Evolutionary conservation across 768 basidiomycete genomes (phyloP).

Genomic region (Naematelia encephala): DNA sequence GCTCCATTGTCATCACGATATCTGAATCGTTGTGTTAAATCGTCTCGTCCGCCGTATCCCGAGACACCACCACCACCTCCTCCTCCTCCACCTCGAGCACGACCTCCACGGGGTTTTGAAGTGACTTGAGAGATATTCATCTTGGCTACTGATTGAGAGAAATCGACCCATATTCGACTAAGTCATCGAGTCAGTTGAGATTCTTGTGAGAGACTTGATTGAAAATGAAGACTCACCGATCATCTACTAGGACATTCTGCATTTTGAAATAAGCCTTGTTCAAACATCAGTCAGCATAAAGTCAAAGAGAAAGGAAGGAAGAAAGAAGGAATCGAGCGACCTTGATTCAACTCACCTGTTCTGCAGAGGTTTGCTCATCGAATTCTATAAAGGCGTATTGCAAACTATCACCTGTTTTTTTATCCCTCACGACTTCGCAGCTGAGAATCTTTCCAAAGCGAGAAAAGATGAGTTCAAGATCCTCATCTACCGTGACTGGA

Average conservation of each 20-base stretch:
- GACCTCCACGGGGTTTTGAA: conserved; percentile 59
- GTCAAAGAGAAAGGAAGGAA: background rate
- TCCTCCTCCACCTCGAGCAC: conserved; percentile 60
- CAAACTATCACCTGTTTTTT: conserved; percentile 89
- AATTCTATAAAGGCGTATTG: conserved; percentile 99
- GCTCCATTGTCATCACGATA: conserved; percentile 53
- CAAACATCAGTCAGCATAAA: background rate
- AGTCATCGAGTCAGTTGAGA: background rate
- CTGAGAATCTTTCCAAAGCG: conserved; percentile 93
- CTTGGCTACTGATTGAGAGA: conserved; percentile 93
- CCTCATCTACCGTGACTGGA: conserved; percentile 89
- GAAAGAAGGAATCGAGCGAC: background rate
- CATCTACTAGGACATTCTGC: conserved; percentile 98
- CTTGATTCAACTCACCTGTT: conserved; percentile 69
- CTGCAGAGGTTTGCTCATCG: conserved; percentile 86
- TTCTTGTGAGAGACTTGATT: background rate
- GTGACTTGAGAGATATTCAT: conserved; percentile 73
- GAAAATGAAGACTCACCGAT: conserved; percentile 61
- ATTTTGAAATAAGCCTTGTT: conserved; percentile 99
- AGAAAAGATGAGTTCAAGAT: conserved; percentile 94
- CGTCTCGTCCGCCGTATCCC: conserved; percentile 1
- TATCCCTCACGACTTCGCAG: conserved; percentile 95
- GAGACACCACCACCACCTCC: conserved; percentile 7
- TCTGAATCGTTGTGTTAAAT: conserved; percentile 16
- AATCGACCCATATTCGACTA: conserved; percentile 93